Evolutionary conservation across 78 protist genomes (phyloP), one percentile per base, ranked within the genome.

Genomic region (Chrysochromulina parva): DNA sequence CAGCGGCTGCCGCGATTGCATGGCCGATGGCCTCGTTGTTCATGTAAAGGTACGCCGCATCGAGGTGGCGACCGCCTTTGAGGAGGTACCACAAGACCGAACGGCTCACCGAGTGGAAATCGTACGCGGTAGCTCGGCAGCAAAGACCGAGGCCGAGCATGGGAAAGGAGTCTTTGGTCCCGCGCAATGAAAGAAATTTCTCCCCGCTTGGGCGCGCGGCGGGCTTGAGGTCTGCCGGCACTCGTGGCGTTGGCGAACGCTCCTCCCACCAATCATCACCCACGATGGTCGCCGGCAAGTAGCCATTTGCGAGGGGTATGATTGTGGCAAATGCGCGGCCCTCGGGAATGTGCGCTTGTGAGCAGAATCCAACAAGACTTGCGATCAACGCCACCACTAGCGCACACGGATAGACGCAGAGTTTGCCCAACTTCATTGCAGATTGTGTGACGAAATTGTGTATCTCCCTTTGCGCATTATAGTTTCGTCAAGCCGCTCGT

Each of bases 61-160:
- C 90, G 19, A 88, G 26, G 22, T 60, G 90, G 55, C 90, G 28
- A 10, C 90, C 90, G 2, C 90, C 90, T 59, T 88, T 20, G 19
- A 88, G 59, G 14, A 88, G 80, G 80, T 47, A 88, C 90, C 90
- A 88, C 48, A 88, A 81, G 55, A 88, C 80, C 66, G 90, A 24
- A 60, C 69, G 66, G 38, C 60, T 17, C 20, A 88, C 90, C 2
- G n/a, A 6, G 20, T 71, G 55, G 58, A 3, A 0, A 53, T 65
- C 48, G 80, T 88, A 88, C 19, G 90, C 90, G 7, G 90, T 52
- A 19, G 62, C 47, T 11, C 90, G 90, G 80, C 90, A 88, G 80
- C 90, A 88, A 22, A 66, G 26, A 5, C 90, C 90, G 24, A 88
- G 78, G 54, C 90, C 90, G 38, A 13, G 1, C 82, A 50, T 28